Evolutionary conservation across 371 early-diverging fungal genomes (phyloP).

Genomic region (Mucor ambiguus): DNA sequence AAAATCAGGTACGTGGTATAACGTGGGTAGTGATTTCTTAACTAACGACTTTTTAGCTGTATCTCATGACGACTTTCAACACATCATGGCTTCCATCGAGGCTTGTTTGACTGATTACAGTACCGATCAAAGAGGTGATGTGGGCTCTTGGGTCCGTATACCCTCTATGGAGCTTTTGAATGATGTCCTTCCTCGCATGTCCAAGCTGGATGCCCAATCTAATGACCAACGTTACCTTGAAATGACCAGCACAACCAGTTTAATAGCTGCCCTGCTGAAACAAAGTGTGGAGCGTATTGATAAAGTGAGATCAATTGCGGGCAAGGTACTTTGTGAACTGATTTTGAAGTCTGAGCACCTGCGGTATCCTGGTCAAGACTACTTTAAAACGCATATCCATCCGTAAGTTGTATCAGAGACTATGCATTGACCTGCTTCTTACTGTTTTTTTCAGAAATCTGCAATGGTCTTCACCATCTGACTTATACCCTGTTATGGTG

Average conservation of each 20-base stretch:
- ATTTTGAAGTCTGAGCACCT: constrained; percentile 28
- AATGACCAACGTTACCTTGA: constrained; percentile 29
- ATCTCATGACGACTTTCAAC: constrained; percentile 40
- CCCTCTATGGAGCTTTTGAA: constrained; percentile 67
- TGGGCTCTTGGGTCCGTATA: constrained; percentile 93
- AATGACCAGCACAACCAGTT: constrained; percentile 13
- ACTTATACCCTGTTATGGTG: constrained; percentile 68
- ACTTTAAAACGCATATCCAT: constrained; percentile 24
- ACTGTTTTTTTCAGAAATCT: constrained; percentile 30
- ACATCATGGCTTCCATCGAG: constrained; percentile 47
- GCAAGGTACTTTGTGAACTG: constrained; percentile 51
- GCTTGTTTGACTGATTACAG: constrained; percentile 82
- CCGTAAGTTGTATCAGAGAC: constrained; percentile 1
- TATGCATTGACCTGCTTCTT: no score
- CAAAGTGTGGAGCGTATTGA: constrained; percentile 87
- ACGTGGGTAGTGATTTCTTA: background rate
- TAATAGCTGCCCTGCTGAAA: constrained; percentile 60
- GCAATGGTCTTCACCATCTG: constrained; percentile 68
- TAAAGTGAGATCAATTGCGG: constrained; percentile 70
- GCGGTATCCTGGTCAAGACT: constrained; percentile 29
- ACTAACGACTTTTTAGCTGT: constrained; percentile 30
- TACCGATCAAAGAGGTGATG: constrained; percentile 91
- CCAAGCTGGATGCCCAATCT: constrained; percentile 34
- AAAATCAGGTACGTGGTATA: constrained; percentile 42
- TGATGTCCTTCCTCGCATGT: constrained; percentile 47